phyloP scores from a whole-genome alignment of 768 basidiomycete genomes.

The Cyclocybe aegerita region DNA sequence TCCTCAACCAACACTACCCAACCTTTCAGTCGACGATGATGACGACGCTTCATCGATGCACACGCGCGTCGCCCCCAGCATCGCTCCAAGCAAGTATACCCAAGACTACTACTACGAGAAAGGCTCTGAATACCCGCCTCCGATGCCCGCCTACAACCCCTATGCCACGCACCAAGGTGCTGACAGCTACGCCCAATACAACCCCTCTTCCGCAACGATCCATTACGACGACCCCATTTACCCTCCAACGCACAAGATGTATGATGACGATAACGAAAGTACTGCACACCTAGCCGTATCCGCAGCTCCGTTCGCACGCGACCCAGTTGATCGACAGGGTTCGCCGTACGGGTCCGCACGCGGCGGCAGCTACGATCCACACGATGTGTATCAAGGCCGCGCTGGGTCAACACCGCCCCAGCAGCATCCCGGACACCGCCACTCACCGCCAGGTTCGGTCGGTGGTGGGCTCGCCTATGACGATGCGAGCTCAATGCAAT shows the following conservation, averaged over 20 bases:
- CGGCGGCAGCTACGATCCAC: slow-evolving; percentile 41
- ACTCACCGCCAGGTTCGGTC: slow-evolving; percentile 16
- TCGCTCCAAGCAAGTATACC: slow-evolving; percentile 54
- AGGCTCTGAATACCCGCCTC: slow-evolving; percentile 56
- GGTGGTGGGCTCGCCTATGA: slow-evolving; percentile 34
- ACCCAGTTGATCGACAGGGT: slow-evolving; percentile 33
- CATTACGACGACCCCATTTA: slow-evolving; percentile 46
- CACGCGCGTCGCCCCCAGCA: slow-evolving; percentile 52
- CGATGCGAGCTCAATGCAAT: slow-evolving; percentile 26
- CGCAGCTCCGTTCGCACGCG: slow-evolving; percentile 59
- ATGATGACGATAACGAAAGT: slow-evolving; percentile 74
- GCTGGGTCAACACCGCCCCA: slow-evolving; percentile 30
- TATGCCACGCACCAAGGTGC: slow-evolving; percentile 55
- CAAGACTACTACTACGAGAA: slow-evolving; percentile 57
- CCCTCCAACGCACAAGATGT: slow-evolving; percentile 38
- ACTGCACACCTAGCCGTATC: slow-evolving; percentile 55
- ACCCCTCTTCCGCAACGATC: slow-evolving; percentile 57
- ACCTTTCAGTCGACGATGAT: slow-evolving; percentile 84
- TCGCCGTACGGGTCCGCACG: slow-evolving; percentile 22
- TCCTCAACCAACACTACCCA: slow-evolving; percentile 94
- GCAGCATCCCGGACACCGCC: slow-evolving; percentile 11
- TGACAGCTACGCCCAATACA: slow-evolving; percentile 54
- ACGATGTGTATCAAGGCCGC: slow-evolving; percentile 57
- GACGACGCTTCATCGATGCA: slow-evolving; percentile 59
- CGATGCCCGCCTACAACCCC: slow-evolving; percentile 80